phyloP scores from a whole-genome alignment of 129 eudicot genomes.

The Pittosporum tobira region DNA sequence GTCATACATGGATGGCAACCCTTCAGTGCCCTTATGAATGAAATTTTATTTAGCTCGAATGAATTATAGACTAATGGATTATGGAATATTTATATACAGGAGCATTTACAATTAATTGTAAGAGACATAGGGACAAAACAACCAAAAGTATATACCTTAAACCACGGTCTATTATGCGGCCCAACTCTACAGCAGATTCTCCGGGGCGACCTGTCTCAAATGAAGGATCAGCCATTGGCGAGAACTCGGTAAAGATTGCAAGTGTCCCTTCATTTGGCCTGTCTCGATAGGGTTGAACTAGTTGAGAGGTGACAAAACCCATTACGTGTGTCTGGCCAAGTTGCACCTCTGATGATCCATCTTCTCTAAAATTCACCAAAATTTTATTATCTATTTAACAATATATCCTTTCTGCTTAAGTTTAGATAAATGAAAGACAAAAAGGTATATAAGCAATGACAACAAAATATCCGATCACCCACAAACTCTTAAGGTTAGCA shows the following conservation, averaged over 20 bases:
- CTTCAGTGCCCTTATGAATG: too few species aligned
- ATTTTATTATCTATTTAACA: background rate
- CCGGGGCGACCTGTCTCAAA: slow-evolving; percentile 93
- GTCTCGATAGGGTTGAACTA: slow-evolving; percentile 86
- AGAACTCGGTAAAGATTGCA: slow-evolving; percentile 68
- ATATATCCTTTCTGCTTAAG: background rate
- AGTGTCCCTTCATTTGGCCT: slow-evolving; percentile 86
- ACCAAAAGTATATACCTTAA: slow-evolving; percentile 43
- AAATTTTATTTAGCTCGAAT: too few species aligned
- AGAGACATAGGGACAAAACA: background rate
- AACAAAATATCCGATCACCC: background rate
- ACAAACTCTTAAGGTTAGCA: background rate
- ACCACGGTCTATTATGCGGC: slow-evolving; percentile 87
- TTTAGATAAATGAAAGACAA: background rate
- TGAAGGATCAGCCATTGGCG: slow-evolving; percentile 97
- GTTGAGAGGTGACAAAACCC: slow-evolving; percentile 69
- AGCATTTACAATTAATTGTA: too few species aligned
- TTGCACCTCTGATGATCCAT: slow-evolving; percentile 91
- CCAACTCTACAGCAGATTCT: slow-evolving; percentile 81
- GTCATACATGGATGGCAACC: too few species aligned
- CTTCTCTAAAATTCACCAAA: slow-evolving; percentile 43
- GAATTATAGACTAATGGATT: too few species aligned
- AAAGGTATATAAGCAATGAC: background rate
- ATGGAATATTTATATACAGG: too few species aligned
- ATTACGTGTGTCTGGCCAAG: slow-evolving; percentile 93